Base-by-base conservation (phyloP, 2,329 filamentous ascomycete species). In the Trichoderma polysporum region DNA sequence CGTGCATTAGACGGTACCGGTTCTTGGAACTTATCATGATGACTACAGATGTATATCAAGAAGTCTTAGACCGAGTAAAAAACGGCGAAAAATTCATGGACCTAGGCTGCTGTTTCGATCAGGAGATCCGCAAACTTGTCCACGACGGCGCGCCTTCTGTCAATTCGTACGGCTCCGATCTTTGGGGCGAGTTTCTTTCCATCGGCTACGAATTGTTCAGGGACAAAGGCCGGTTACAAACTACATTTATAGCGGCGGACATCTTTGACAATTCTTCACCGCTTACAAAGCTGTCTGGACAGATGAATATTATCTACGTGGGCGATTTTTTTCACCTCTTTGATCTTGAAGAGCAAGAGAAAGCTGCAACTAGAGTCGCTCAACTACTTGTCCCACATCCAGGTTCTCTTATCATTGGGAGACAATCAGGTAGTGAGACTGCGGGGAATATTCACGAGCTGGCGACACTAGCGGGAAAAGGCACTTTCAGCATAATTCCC, bases 231-330 rank as follows among this genome's bases (percentile, higher is more conserved):
- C n/a, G 39, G 12, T 17, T 59, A 0, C 27, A 59, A 25, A 59
- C 57, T 35, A 59, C 27, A 12, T 59, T 59, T 33, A 59, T 59
- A 59, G 39, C 39, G 2, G 57, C 57, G 1, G 39, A 59, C 13
- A 35, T 59, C 39, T 59, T 59, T 59, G 57, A 59, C n/a, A n/a
- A 59, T 35, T 59, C 39, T 35, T 59, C 57, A 1, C 27, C 57
- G n/a, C 57, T 59, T 49, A 13, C 29, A 9, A 10, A 25, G 9
- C 27, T 59, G 27, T 22, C 29, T 17, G 57, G 27, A 17, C 13
- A 47, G 8, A 47, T 59, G 39, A 49, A 59, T 10, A 49, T 59
- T 2, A 17, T 59, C 5, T 59, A 49, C 7, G 57, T 59, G 13
- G 57, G 57, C 9, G 57, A 59, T 33, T 47, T 59, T 17, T 59